These are phyloP conservation scores for Coniochaeta sp. DNA, from an alignment of 2,329 filamentous ascomycete genomes.

Conservation along the genomic window DNA sequence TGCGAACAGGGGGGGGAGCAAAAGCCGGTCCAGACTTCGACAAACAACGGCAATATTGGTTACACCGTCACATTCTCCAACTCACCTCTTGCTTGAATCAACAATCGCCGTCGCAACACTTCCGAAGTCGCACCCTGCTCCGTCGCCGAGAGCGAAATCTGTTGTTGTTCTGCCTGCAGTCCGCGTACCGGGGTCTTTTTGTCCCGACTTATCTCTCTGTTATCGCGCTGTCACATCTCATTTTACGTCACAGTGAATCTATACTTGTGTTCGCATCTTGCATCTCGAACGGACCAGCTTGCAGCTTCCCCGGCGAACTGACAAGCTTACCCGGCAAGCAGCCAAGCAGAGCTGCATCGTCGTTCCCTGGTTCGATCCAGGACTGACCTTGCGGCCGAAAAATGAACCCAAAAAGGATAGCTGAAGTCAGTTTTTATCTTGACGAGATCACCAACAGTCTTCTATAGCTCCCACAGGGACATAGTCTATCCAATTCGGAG, in stretches of 20 bases:
- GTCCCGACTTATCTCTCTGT: not conserved
- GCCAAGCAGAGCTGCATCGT: not conserved
- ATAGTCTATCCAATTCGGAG: not conserved
- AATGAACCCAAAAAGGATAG: not conserved
- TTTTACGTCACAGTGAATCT: constrained; percentile 1
- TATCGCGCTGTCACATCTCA: constrained; percentile 1
- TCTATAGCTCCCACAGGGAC: not conserved
- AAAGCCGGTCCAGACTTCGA: not conserved
- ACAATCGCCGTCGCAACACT: not conserved
- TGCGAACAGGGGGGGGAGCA: not conserved
- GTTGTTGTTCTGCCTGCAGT: not conserved
- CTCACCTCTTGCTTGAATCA: not conserved
- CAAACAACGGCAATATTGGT: not conserved
- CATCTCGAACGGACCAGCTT: not conserved
- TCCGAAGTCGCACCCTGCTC: not conserved
- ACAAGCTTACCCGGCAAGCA: not conserved
- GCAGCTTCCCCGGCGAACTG: not conserved
- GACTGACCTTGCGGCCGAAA: not conserved
- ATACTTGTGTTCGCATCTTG: not conserved
- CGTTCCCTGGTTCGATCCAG: not conserved
- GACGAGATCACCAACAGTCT: not conserved
- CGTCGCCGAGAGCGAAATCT: not conserved
- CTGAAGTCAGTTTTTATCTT: not conserved
- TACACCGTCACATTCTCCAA: not conserved
- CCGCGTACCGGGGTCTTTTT: not conserved